These are phyloP conservation scores for Phaeosphaeriaceae sp. DNA, from an alignment of 2,329 filamentous ascomycete species.

Conservation along the genomic window DNA sequence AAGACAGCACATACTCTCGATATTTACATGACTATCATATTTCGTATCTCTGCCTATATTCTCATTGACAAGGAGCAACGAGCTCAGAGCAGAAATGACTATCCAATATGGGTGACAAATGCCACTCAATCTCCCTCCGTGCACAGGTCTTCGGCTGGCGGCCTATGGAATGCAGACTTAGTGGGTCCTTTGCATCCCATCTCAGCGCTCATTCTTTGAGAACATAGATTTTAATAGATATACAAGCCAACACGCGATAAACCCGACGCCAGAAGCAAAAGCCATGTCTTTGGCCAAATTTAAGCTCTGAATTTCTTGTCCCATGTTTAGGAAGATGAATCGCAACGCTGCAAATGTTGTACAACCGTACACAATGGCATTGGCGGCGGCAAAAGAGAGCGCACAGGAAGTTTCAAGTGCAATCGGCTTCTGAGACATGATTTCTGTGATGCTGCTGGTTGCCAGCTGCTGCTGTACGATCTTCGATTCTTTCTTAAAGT, in stretches of 20 bases:
- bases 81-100: too few relatives aligned
- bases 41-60: too few relatives aligned
- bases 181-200: too few relatives aligned
- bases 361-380: conserved; percentile 4
- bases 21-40: too few relatives aligned
- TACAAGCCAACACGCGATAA: background rate
- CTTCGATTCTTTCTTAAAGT: too few relatives aligned
- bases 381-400: background rate
- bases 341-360: background rate
- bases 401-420: background rate
- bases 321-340: background rate
- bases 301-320: background rate
- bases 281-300: background rate
- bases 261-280: background rate
- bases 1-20: too few relatives aligned
- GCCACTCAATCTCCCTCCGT: too few relatives aligned
- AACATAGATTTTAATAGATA: background rate
- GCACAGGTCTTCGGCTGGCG: too few relatives aligned
- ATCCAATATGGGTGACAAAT: too few relatives aligned
- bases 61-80: too few relatives aligned
- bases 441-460: background rate
- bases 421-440: background rate
- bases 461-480: background rate
- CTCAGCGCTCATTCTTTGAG: too few relatives aligned
- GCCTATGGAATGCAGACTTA: too few relatives aligned